Conservation (phyloP, 805 yeast species). For the Lipomyces orientalis region DNA sequence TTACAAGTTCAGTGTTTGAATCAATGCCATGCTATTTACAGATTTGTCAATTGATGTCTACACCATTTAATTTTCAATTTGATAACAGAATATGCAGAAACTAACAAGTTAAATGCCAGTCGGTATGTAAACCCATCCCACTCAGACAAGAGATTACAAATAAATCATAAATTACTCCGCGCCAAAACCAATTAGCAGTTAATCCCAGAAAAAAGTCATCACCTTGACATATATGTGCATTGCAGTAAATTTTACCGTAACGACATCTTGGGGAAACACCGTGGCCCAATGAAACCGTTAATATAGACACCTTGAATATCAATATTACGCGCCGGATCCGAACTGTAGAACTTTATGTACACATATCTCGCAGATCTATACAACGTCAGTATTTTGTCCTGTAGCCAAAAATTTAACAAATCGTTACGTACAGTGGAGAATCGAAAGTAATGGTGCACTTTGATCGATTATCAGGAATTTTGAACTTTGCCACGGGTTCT, state of each 20-base stretch:
- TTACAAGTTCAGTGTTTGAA: too few species aligned
- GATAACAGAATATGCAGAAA: neutral
- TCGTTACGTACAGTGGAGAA: slow-evolving; percentile 24
- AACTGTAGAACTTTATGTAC: slow-evolving; percentile 33
- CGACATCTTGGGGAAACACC: slow-evolving; percentile 26
- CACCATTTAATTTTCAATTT: neutral
- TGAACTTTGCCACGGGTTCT: slow-evolving; percentile 30
- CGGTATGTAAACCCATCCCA: neutral
- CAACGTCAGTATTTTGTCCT: neutral
- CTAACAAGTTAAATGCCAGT: neutral
- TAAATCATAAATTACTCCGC: neutral
- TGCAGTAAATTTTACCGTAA: slow-evolving; percentile 15
- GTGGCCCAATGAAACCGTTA: slow-evolving; percentile 43
- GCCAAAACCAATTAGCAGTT: neutral
- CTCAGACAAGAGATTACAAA: neutral
- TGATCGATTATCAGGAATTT: slow-evolving; percentile 30
- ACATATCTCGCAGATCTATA: slow-evolving; percentile 31
- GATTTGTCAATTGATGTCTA: neutral
- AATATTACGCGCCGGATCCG: slow-evolving; percentile 37
- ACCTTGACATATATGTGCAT: neutral
- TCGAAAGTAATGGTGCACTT: slow-evolving; percentile 33
- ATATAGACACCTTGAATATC: slow-evolving; percentile 46
- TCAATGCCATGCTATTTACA: slow-evolving; percentile 3
- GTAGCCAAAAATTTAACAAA: neutral
- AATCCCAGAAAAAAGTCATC: slow-evolving; percentile 5